Evolutionary conservation across 176 grass and related monocot genomes (phyloP).

Genomic region (Cymbopogon citratus): DNA sequence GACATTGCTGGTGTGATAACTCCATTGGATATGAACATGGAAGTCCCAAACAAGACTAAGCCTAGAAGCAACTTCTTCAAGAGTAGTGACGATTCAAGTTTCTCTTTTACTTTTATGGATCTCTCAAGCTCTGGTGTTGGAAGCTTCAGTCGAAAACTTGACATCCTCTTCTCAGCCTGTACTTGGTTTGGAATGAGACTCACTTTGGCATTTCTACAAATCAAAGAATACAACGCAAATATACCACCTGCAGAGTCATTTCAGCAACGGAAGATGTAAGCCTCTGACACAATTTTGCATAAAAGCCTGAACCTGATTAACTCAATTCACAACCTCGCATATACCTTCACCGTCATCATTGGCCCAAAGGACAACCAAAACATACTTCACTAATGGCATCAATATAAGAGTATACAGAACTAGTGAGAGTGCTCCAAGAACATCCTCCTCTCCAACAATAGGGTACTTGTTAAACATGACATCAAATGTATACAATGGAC

Average conservation of each 20-base stretch:
- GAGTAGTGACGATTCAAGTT: conserved; percentile 64
- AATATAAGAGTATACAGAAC: conserved; percentile 85
- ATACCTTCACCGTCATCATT: conserved; percentile 93
- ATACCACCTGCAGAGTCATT: conserved; percentile 69
- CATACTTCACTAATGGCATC: conserved; percentile 85
- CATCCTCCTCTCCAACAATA: conserved; percentile 70
- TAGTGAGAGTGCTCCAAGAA: conserved; percentile 82
- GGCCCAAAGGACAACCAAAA: conserved; percentile 76
- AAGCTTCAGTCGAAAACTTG: conserved; percentile 73
- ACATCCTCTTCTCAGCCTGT: conserved; percentile 70
- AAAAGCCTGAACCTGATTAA: conserved; percentile 12
- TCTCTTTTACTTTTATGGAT: conserved; percentile 86
- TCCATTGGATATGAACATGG: conserved; percentile 96
- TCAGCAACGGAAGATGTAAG: conserved; percentile 30
- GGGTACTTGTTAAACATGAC: conserved; percentile 81
- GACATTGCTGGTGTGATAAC: conserved; percentile 97
- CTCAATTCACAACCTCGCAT: conserved; percentile 46
- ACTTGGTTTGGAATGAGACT: conserved; percentile 81
- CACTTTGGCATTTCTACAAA: conserved; percentile 85
- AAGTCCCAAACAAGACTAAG: conserved; percentile 83
- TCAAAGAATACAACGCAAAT: conserved; percentile 96
- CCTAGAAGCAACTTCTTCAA: conserved; percentile 76
- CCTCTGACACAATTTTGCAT: conserved; percentile 13
- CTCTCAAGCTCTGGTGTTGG: conserved; percentile 69
- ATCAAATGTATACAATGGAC: conserved; percentile 95